Percentiles rank a stretch among this genome's conserved stretches.
These are phyloP conservation scores for Venturia effusa DNA, from an alignment of 2,329 filamentous ascomycete genomes.

Conservation along the genomic window DNA sequence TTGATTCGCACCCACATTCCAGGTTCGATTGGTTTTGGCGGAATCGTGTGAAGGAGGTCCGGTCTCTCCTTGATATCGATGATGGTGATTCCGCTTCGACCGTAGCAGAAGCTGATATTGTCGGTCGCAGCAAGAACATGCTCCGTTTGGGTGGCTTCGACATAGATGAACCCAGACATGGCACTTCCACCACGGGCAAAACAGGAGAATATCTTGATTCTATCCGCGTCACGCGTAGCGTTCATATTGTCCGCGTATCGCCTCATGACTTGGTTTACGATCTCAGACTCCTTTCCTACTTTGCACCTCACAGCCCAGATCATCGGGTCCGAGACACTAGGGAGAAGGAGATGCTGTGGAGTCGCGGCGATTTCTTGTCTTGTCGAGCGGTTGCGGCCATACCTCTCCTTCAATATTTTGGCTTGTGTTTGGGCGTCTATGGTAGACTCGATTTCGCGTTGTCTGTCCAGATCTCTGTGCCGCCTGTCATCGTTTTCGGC, in stretches of 20 bases:
- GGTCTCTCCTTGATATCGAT: slow-evolving; percentile 97
- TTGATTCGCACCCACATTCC: slow-evolving; percentile 88
- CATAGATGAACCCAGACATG: slow-evolving; percentile 92
- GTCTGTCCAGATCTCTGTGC: slow-evolving; percentile 87
- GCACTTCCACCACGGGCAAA: slow-evolving; percentile 73
- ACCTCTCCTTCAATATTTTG: slow-evolving; percentile 74
- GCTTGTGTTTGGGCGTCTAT: slow-evolving; percentile 93
- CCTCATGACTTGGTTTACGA: slow-evolving; percentile 79
- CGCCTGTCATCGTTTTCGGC: slow-evolving; percentile 80
- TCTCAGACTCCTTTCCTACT: slow-evolving; percentile 89
- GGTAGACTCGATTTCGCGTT: slow-evolving; percentile 75
- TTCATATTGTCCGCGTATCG: slow-evolving; percentile 70
- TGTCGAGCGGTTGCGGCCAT: slow-evolving; percentile 64
- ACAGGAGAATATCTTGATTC: slow-evolving; percentile 69
- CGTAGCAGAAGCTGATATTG: slow-evolving; percentile 80
- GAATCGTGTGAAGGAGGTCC: slow-evolving; percentile 81
- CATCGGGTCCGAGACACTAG: slow-evolving; percentile 87
- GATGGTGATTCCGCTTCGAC: slow-evolving; percentile 72
- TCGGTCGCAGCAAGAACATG: slow-evolving; percentile 78
- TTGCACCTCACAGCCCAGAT: slow-evolving; percentile 94
- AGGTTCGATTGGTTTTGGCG: slow-evolving; percentile 72
- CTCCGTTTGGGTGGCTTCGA: slow-evolving; percentile 78
- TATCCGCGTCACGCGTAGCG: slow-evolving; percentile 55
- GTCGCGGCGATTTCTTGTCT: slow-evolving; percentile 65
- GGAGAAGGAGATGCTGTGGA: slow-evolving; percentile 76